Percentiles rank a stretch among this genome's conserved stretches.
phyloP scores from a whole-genome alignment of 2,329 filamentous ascomycete genomes.

The Ascochyta viciae-villosae region DNA sequence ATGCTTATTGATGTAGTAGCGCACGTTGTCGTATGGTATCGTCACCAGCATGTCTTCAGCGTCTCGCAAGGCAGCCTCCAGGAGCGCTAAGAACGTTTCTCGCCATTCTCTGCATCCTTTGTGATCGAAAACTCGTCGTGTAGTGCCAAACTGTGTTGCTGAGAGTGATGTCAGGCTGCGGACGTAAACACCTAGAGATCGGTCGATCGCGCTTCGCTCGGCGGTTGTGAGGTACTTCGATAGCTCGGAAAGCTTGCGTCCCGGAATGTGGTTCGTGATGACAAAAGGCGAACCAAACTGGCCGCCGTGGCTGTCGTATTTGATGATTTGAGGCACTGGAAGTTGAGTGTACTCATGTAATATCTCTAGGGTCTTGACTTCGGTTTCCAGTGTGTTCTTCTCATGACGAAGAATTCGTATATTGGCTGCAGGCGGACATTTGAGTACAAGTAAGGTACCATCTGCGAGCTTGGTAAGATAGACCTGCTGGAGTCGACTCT shows the following conservation, averaged over 20 bases:
- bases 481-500: slow-evolving; percentile 49
- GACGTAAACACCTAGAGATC: slow-evolving; percentile 50
- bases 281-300: slow-evolving; percentile 43
- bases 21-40: slow-evolving; percentile 63
- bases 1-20: slow-evolving; percentile 56
- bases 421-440: slow-evolving; percentile 49
- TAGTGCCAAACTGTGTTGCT: slow-evolving; percentile 59
- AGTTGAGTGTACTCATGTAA: slow-evolving; percentile 47
- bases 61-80: slow-evolving; percentile 63
- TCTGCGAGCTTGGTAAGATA: slow-evolving; percentile 51
- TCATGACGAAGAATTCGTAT: slow-evolving; percentile 54
- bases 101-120: slow-evolving; percentile 60
- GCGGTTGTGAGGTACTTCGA: slow-evolving; percentile 41
- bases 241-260: slow-evolving; percentile 43
- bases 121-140: slow-evolving; percentile 56
- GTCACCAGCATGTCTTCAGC: slow-evolving; percentile 66
- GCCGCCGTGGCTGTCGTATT: slow-evolving; percentile 44
- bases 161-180: slow-evolving; percentile 55
- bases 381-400: slow-evolving; percentile 49
- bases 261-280: slow-evolving; percentile 43
- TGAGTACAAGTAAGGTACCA: slow-evolving; percentile 50
- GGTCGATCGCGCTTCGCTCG: slow-evolving; percentile 50
- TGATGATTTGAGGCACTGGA: slow-evolving; percentile 50
- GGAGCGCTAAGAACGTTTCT: slow-evolving; percentile 59
- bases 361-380: slow-evolving; percentile 49